These are phyloP conservation scores for Aspergillus intermedius DNA, from an alignment of 2,329 filamentous ascomycete species.

Conservation along the genomic window DNA sequence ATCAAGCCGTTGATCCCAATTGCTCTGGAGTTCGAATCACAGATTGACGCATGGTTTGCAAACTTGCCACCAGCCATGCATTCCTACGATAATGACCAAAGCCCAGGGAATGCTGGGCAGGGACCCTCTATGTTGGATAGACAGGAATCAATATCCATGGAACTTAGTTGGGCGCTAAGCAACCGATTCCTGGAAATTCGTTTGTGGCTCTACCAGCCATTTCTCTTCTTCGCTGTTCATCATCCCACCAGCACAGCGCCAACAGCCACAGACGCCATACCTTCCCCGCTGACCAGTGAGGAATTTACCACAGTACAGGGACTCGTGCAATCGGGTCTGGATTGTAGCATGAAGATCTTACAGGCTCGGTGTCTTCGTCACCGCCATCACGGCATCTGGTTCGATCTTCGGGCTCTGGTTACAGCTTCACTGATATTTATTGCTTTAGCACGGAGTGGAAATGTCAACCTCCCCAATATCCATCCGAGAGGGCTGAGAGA, in stretches of 20 bases:
- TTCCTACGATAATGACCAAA: constrained; percentile 11
- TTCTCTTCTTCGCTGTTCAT: constrained; percentile 24
- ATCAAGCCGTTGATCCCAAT: constrained; percentile 18
- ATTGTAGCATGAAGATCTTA: constrained; percentile 21
- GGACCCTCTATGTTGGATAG: not conserved
- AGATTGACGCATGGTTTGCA: constrained; percentile 20
- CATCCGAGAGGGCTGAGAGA: constrained; percentile 1
- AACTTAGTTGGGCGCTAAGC: constrained; percentile 22
- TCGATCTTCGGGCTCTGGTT: constrained; percentile 15
- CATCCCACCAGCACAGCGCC: not conserved
- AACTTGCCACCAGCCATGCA: constrained; percentile 24
- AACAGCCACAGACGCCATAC: not conserved
- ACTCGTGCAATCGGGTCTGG: constrained; percentile 18
- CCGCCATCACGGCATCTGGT: constrained; percentile 28
- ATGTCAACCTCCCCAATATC: constrained; percentile 7
- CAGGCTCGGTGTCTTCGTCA: constrained; percentile 17
- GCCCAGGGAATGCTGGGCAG: not conserved
- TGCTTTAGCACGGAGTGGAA: constrained; percentile 16
- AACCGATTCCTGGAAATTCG: constrained; percentile 23
- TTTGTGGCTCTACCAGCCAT: constrained; percentile 25
- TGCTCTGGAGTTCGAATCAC: constrained; percentile 23
- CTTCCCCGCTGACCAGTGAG: constrained; percentile 1
- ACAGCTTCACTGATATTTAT: constrained; percentile 17
- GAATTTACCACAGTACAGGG: constrained; percentile 5
- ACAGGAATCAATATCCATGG: constrained; percentile 12